Percentiles rank a stretch among this genome's conserved stretches.
Conservation (phyloP, 371 early-diverging fungal species). For the Entomophthora muscae region DNA sequence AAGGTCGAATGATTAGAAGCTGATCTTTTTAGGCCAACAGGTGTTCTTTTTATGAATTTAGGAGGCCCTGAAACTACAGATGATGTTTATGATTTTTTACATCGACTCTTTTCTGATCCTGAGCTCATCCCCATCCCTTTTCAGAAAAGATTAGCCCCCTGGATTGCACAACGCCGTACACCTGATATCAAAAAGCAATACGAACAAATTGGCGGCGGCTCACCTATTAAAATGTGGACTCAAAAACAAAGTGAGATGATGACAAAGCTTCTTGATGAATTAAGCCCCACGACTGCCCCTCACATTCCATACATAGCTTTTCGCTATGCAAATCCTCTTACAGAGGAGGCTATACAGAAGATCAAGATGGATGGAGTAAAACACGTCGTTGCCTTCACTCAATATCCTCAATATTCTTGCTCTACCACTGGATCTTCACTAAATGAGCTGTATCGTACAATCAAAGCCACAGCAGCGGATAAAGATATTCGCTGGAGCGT, state of each 20-base stretch:
- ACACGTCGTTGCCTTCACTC: conserved; percentile 76
- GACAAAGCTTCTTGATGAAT: conserved; percentile 51
- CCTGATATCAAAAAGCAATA: conserved; percentile 81
- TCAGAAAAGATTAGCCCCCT: conserved; percentile 51
- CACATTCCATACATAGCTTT: conserved; percentile 87
- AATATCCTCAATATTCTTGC: conserved; percentile 94
- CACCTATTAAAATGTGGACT: conserved; percentile 84
- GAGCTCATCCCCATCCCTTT: conserved; percentile 85
- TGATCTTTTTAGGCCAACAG: conserved; percentile 32
- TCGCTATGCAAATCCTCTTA: conserved; percentile 75
- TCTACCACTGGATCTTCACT: conserved; percentile 87
- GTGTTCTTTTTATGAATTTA: conserved; percentile 77
- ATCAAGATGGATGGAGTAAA: conserved; percentile 70
- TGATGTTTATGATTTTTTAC: conserved; percentile 66
- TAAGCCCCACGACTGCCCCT: conserved; percentile 70
- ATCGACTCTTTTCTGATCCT: conserved; percentile 77
- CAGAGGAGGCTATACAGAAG: conserved; percentile 42
- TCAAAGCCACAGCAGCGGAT: conserved; percentile 38
- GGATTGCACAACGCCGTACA: conserved; percentile 67
- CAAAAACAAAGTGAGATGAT: conserved; percentile 64
- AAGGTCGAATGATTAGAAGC: neutral
- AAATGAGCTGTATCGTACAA: conserved; percentile 63
- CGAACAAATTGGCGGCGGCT: conserved; percentile 83
- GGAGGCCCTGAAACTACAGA: conserved; percentile 72
- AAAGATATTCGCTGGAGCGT: conserved; percentile 66